phyloP scores from a whole-genome alignment of 306 rosid species.

The Dryas alaskensis region DNA sequence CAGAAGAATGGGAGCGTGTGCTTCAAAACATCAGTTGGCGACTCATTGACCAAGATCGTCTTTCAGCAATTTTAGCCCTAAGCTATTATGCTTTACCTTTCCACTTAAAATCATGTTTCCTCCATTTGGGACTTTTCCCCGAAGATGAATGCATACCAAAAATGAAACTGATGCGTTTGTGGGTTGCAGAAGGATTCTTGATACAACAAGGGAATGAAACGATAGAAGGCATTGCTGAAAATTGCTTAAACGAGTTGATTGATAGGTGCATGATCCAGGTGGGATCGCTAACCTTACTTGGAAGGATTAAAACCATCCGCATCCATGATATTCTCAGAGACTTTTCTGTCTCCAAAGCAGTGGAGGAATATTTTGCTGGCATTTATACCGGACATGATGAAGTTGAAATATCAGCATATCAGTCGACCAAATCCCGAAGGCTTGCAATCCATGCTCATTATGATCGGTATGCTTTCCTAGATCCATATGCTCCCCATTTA shows the following conservation, averaged over 20 bases:
- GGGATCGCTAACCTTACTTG: background rate
- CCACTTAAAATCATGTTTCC: constrained; percentile 11
- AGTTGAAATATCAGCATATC: background rate
- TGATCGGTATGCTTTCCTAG: background rate
- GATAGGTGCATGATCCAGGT: background rate
- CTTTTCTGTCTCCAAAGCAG: background rate
- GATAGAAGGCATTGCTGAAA: background rate
- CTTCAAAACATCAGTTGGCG: background rate
- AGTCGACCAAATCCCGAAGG: background rate
- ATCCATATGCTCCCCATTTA: background rate
- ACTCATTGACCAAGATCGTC: background rate
- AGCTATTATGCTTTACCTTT: constrained; percentile 1
- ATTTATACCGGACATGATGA: too few species aligned
- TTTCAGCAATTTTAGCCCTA: background rate
- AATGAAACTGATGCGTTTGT: background rate
- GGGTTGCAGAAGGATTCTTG: constrained; percentile 8
- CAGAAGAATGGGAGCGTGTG: background rate
- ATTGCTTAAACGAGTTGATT: background rate
- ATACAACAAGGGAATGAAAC: background rate
- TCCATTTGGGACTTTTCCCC: constrained; percentile 3
- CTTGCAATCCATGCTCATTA: background rate
- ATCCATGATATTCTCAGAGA: constrained; percentile 12
- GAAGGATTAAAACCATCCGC: background rate
- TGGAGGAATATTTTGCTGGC: background rate
- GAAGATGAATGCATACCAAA: constrained; percentile 1